Evolutionary conservation across 2,329 filamentous ascomycete species (phyloP), one percentile per base, ranked within the genome.

Genomic region (Pyricularia grisea): DNA sequence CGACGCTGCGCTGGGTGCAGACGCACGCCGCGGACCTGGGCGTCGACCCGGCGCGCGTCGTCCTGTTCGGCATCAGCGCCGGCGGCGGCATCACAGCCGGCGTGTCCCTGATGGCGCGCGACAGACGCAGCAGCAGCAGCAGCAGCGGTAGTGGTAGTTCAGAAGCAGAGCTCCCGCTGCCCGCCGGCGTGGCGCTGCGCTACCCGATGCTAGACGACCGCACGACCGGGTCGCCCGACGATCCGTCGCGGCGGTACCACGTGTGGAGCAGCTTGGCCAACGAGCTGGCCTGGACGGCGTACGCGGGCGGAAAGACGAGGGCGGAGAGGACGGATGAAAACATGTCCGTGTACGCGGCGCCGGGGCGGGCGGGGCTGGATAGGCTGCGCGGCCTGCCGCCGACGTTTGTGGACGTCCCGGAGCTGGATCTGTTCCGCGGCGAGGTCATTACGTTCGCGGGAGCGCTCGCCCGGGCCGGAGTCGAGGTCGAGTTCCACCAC

Each of bases 31-130:
- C 58, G 42, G 68, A 70, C 50, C 68, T 73, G 3, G 69, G 69
- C 42, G 67, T 78, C 65, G 74, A 78, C 71, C 68, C 70, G 5
- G 55, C 67, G 9, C 73, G 76, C 25, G 72, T 78, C 60, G 72
- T 68, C 25, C 28, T 76, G 7, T 68, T 71, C 5, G 76, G 76
- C 28, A 66, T 68, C 3, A 75, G 74, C 36, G 75, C 75, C 0
- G 77, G 77, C 12, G 76, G 74, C 9, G 73, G 71, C 1, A 31
- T 78, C 10, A 72, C 74, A 0, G 72, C 72, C 3, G 74, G 71
- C 1, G 30, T 72, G 6, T 73, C 81, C 0, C 76, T 88, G 31
- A 81, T 84, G 80, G 77, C 77, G 0, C 72, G 78, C 7, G 77
- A 79, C 67, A 68, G 72, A 11, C 69, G 68, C 7, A 31, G 78